phyloP scores from a whole-genome alignment of 257 asterid species.

The Cordia subcordata region DNA sequence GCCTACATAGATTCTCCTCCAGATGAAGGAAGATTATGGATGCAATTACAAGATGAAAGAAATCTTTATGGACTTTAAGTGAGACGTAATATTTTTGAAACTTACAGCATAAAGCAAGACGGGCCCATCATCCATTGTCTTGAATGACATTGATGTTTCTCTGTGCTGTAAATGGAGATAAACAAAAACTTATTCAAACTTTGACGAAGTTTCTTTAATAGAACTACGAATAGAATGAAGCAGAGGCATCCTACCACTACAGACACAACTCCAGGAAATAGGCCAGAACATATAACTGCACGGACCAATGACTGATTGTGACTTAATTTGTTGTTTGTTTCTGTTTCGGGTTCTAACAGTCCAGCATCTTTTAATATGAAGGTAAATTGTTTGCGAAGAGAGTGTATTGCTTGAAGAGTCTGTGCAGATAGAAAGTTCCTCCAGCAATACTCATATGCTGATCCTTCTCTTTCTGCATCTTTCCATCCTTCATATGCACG shows the following conservation, averaged over 20 bases:
- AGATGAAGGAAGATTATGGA: no score
- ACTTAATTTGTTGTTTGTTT: conserved; percentile 65
- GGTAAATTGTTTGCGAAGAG: conserved; percentile 88
- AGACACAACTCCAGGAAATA: conserved; percentile 92
- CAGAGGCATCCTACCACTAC: conserved; percentile 63
- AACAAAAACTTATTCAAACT: conserved; percentile 7
- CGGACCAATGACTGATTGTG: conserved; percentile 95
- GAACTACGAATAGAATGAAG: neutral
- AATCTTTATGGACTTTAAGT: neutral
- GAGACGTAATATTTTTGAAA: conserved; percentile 10
- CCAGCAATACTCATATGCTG: conserved; percentile 96
- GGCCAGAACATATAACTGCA: conserved; percentile 95
- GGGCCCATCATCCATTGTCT: conserved; percentile 98
- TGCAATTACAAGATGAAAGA: neutral
- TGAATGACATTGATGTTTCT: conserved; percentile 95
- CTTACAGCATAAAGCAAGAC: conserved; percentile 94
- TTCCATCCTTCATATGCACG: conserved; percentile 99
- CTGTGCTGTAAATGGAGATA: conserved; percentile 62
- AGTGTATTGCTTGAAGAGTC: conserved; percentile 96
- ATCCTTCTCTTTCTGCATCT: conserved; percentile 98
- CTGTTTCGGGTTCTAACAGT: conserved; percentile 58
- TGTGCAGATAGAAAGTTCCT: conserved; percentile 90
- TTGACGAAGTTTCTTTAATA: neutral
- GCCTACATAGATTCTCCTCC: neutral
- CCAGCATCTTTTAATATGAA: conserved; percentile 87